Percentiles rank a stretch among this genome's conserved stretches.
Conservation (phyloP, 257 asterid genomes). For the Solanum pinnatisectum region DNA sequence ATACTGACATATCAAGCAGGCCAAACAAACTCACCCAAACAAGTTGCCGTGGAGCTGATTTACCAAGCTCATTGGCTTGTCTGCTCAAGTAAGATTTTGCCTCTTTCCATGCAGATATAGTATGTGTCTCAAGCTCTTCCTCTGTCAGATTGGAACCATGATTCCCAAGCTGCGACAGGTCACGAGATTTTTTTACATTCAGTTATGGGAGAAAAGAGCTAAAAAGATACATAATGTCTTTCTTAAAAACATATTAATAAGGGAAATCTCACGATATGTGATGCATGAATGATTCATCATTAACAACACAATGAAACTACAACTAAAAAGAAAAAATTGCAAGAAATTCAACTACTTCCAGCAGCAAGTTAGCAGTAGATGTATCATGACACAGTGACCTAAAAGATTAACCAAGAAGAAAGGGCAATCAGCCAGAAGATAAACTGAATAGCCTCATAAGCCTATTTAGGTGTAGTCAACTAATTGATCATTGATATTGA, state of each 20-base stretch:
- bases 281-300: not conserved
- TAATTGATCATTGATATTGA: not conserved
- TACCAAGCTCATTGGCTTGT: constrained; percentile 42
- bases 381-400: not conserved
- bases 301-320: not conserved
- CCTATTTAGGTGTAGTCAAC: not conserved
- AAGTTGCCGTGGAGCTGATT: constrained; percentile 42
- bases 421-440: not conserved
- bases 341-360: not conserved
- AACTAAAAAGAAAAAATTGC: not conserved
- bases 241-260: not conserved
- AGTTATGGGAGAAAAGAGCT: not conserved
- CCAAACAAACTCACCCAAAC: constrained; percentile 54
- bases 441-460: not conserved
- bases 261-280: not conserved
- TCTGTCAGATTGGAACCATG: constrained; percentile 79
- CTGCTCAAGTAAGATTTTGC: constrained; percentile 43
- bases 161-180: constrained; percentile 49
- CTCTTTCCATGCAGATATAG: constrained; percentile 85
- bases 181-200: not conserved
- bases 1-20: not conserved
- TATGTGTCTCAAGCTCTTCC: constrained; percentile 86
- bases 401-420: not conserved
- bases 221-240: not conserved
- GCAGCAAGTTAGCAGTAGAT: not conserved